phyloP scores from a whole-genome alignment of 2,329 filamentous ascomycete species.

The Sodiomyces alkalinus region DNA sequence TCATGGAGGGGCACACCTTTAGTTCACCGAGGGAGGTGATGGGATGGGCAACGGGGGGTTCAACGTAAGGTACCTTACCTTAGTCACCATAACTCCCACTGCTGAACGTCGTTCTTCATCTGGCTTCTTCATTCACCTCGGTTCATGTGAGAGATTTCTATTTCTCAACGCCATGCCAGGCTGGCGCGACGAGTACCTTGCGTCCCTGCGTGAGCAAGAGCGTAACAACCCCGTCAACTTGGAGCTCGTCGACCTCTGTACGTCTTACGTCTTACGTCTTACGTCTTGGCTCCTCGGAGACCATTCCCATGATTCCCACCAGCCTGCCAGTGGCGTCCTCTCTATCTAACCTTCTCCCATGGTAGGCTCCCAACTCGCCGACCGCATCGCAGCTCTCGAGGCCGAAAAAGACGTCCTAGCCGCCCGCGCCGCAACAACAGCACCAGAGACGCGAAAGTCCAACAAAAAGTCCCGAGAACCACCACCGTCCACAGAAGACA shows the following conservation, averaged over 20 bases:
- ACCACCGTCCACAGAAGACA: slow-evolving; percentile 4
- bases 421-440: slow-evolving; percentile 12
- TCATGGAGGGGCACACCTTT: slow-evolving; percentile 4
- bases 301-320: too few species aligned
- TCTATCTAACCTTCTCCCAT: neutral
- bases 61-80: too few species aligned
- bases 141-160: slow-evolving; percentile 1
- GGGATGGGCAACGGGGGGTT: too few species aligned
- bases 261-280: slow-evolving; percentile 13
- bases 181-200: slow-evolving; percentile 73
- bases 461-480: slow-evolving; percentile 7
- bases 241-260: slow-evolving; percentile 68
- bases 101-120: too few species aligned
- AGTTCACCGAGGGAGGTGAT: too few species aligned
- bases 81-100: too few species aligned
- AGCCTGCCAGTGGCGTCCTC: neutral
- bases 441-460: too few species aligned
- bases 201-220: slow-evolving; percentile 57
- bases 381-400: slow-evolving; percentile 49
- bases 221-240: slow-evolving; percentile 46
- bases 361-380: slow-evolving; percentile 48
- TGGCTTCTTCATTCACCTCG: slow-evolving; percentile 1
- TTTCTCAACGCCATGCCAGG: slow-evolving; percentile 30
- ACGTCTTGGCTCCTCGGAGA: neutral
- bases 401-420: slow-evolving; percentile 34